These are phyloP conservation scores for Fonsecaea nubica DNA, from an alignment of 2,329 filamentous ascomycete species.

Conservation along the genomic window DNA sequence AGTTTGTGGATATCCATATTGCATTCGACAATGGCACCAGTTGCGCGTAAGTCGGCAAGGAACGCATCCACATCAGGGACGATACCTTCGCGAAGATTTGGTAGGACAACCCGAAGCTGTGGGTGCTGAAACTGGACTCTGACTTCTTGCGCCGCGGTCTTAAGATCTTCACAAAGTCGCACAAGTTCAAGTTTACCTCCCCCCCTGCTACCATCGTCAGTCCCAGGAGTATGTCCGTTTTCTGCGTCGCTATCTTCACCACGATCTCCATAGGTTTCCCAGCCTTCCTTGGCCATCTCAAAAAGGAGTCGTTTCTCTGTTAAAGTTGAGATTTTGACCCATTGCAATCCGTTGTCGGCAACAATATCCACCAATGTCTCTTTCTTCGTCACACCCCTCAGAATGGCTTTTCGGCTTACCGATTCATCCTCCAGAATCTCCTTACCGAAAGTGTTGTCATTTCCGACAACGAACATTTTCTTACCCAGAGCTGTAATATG, in stretches of 20 bases:
- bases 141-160: constrained; percentile 60
- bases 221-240: constrained; percentile 40
- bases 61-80: constrained; percentile 63
- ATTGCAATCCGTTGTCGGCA: constrained; percentile 66
- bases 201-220: constrained; percentile 48
- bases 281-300: constrained; percentile 72
- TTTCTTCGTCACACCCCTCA: constrained; percentile 44
- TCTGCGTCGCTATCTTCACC: constrained; percentile 44
- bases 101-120: constrained; percentile 65
- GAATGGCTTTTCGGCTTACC: constrained; percentile 21
- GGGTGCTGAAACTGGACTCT: constrained; percentile 67
- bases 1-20: neutral
- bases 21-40: constrained; percentile 54
- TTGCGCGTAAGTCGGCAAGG: constrained; percentile 61
- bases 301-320: constrained; percentile 69
- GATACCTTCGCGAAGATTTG: constrained; percentile 61
- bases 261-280: constrained; percentile 57
- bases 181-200: constrained; percentile 65
- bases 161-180: constrained; percentile 65
- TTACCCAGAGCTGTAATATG: constrained; percentile 65
- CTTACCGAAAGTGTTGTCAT: neutral
- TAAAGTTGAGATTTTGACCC: constrained; percentile 72
- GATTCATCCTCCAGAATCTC: constrained; percentile 21
- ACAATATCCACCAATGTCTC: constrained; percentile 70
- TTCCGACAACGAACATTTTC: constrained; percentile 51